phyloP scores from a whole-genome alignment of 108 stramenopile species.

The Cyclotella sp. region DNA sequence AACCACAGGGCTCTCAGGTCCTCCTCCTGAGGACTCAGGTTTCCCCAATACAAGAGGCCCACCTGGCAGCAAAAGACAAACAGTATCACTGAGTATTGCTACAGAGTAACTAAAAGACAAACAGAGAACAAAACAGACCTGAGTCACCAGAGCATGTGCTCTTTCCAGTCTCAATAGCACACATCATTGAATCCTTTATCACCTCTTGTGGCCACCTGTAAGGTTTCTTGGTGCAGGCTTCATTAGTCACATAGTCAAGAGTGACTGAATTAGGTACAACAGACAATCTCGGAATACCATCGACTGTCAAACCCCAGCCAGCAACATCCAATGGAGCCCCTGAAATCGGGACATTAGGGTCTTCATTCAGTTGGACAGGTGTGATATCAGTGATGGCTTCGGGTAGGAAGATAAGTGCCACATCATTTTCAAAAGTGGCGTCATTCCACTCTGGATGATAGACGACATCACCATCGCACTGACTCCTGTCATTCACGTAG shows the following conservation, averaged over 20 bases:
- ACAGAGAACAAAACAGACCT: not conserved
- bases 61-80: not conserved
- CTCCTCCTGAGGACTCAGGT: not conserved
- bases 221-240: constrained; percentile 4
- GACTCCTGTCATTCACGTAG: not conserved
- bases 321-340: constrained; percentile 6
- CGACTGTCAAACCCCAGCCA: not conserved
- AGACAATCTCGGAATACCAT: not conserved
- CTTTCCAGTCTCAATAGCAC: constrained; percentile 3
- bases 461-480: constrained; percentile 9
- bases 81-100: not conserved
- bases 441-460: constrained; percentile 10
- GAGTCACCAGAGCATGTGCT: not conserved
- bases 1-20: not conserved
- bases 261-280: not conserved
- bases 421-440: not conserved
- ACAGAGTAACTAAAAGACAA: not conserved
- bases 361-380: constrained; percentile 14
- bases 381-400: not conserved
- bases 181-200: not conserved
- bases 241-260: not conserved
- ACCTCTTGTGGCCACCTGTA: not conserved
- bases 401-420: constrained; percentile 6
- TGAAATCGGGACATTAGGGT: not conserved
- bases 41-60: constrained; percentile 1